Evolutionary conservation across 2,329 filamentous ascomycete genomes (phyloP).

Genomic region (Metarhizium robertsii): DNA sequence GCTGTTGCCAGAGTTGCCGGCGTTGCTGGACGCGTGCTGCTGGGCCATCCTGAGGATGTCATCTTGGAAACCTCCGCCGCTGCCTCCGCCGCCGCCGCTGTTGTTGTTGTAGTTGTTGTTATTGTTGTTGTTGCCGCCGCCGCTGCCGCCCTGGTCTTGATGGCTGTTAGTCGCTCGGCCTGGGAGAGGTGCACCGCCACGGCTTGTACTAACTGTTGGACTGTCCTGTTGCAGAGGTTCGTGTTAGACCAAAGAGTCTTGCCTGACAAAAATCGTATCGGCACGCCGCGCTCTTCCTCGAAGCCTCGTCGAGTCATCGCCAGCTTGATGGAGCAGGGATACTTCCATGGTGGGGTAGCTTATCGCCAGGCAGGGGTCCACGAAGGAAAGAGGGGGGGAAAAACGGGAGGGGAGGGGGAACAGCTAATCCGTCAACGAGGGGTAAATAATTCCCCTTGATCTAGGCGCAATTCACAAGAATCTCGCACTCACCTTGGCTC

Average conservation of each 20-base stretch:
- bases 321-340: neutral
- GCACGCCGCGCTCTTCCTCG: too few species aligned
- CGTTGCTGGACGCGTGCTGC: conserved; percentile 35
- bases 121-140: conserved; percentile 10
- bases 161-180: neutral
- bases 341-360: neutral
- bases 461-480: neutral
- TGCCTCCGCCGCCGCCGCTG: conserved; percentile 3
- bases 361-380: too few species aligned
- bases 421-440: too few species aligned
- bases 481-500: neutral
- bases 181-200: too few species aligned
- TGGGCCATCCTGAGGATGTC: conserved; percentile 39
- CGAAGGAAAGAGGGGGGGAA: too few species aligned
- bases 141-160: neutral
- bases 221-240: neutral
- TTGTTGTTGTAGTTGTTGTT: conserved; percentile 12
- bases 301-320: neutral
- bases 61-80: conserved; percentile 28
- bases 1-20: conserved; percentile 35
- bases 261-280: neutral
- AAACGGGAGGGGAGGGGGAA: too few species aligned
- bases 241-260: neutral
- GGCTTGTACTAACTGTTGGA: neutral
- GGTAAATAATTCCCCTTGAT: too few species aligned